Conservation (phyloP, 495 filamentous ascomycete genomes). For the Achaetomiella virescens region DNA sequence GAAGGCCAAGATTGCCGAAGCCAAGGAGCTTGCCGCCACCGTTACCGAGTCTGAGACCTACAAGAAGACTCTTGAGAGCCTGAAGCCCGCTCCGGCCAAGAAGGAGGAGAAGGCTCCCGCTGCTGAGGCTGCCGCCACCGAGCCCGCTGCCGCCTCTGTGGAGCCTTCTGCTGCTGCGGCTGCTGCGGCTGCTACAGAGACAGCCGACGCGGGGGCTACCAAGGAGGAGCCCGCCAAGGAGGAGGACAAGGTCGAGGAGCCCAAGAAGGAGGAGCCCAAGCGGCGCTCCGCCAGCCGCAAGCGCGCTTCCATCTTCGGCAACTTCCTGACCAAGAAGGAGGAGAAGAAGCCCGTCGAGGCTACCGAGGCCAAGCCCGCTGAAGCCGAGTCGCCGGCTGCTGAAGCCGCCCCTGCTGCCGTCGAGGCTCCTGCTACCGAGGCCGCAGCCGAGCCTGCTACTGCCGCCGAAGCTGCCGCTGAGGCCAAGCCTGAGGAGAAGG, state of each 20-base stretch:
- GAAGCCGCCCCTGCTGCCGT: conserved; percentile 14
- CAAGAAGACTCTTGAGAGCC: conserved; percentile 68
- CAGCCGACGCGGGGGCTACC: conserved; percentile 42
- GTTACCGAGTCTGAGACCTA: conserved; percentile 68
- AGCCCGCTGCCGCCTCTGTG: conserved; percentile 44
- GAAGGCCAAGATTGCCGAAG: conserved; percentile 69
- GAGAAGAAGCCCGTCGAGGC: conserved; percentile 51
- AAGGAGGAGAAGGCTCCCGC: conserved; percentile 42
- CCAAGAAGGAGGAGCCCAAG: conserved; percentile 47
- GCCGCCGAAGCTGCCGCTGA: conserved; percentile 27
- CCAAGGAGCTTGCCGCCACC: conserved; percentile 63
- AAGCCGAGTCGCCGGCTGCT: conserved; percentile 36
- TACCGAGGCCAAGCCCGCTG: conserved; percentile 42
- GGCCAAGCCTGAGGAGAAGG: conserved; percentile 16
- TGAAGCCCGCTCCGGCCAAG: conserved; percentile 53
- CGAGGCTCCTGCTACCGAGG: conserved; percentile 26
- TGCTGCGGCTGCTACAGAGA: conserved; percentile 31
- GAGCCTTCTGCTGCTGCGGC: conserved; percentile 30
- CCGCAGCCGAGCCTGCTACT: conserved; percentile 30
- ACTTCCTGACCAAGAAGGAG: conserved; percentile 68
- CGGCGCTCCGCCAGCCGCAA: conserved; percentile 80
- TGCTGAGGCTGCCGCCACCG: conserved; percentile 38
- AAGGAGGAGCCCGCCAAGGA: conserved; percentile 40
- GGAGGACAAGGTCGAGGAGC: conserved; percentile 34
- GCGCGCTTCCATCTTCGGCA: conserved; percentile 76